phyloP scores from a whole-genome alignment of 345 rosid genomes.

The Clarkia xantiana region DNA sequence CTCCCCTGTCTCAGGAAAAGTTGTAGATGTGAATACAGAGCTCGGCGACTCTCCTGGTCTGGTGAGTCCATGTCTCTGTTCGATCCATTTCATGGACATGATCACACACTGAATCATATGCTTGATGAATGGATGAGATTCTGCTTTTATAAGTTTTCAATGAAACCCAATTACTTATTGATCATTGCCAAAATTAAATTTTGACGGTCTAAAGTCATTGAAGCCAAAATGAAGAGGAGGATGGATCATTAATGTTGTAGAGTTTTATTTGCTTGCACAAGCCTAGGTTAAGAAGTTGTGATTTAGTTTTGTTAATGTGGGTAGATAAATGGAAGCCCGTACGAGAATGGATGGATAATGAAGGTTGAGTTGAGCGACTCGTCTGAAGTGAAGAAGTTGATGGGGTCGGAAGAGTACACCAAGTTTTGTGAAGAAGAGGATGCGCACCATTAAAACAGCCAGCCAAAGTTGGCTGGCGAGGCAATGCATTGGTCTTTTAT shows the following conservation, averaged over 20 bases:
- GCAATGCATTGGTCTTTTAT: no score
- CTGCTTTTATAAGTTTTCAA: no score
- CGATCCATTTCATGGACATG: not conserved
- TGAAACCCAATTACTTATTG: no score
- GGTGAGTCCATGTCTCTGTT: conserved; percentile 31
- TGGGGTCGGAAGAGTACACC: conserved; percentile 60
- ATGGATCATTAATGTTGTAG: no score
- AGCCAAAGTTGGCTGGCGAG: no score
- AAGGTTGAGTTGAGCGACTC: conserved; percentile 50
- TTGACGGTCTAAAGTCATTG: no score
- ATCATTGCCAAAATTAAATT: no score
- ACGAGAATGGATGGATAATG: conserved; percentile 74
- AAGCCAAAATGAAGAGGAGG: no score
- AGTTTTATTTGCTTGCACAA: not conserved
- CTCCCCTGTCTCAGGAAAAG: conserved; percentile 85
- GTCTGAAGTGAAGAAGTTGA: conserved; percentile 51
- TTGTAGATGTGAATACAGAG: conserved; percentile 56
- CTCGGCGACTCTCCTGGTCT: conserved; percentile 52
- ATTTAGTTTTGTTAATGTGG: not conserved
- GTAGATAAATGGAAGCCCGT: conserved; percentile 79
- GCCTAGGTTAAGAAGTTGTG: not conserved
- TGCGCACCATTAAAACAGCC: conserved; percentile 35
- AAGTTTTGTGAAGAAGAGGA: conserved; percentile 97
- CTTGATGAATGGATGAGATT: no score
- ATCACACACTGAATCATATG: not conserved